Base-by-base conservation (phyloP, 1,139 yeast genomes). In the Magnusiomyces paraingens region DNA sequence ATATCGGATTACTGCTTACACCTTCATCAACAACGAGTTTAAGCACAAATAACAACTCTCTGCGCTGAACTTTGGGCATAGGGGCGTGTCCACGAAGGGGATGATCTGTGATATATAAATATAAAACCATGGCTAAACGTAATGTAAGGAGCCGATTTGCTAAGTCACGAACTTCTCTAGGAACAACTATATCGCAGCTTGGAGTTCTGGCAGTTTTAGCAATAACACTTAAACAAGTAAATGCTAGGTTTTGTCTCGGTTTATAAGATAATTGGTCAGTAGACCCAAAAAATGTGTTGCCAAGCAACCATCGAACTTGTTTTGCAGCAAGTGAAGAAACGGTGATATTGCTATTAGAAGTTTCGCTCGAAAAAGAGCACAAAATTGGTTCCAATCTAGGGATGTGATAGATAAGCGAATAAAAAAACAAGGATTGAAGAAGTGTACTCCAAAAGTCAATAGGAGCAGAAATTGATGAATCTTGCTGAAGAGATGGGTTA, bases 1-100 rank as follows among this genome's bases (percentile, higher is more conserved):
- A 5, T 26, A 26, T 26, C 44, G 32, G 29, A 18, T 12, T 36
- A 21, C 35, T 32, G 51, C 35, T 39, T 20, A 32, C 49, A 6
- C 56, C 32, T 17, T 53, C 52, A 3, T 50, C 57, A 5, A 50
- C 32, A 17, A 63, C 59, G 36, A 58, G 59, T 12, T 59, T 49
- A 11, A 71, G 57, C 15, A 70, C 56, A 41, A 58, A 59, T 4
- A 61, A 59, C 15, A 83, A 62, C 61, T 83, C 89, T 10, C 66
- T 61, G 35, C 75, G 74, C 56, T 82, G 81, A 14, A 82, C 66
- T 38, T 73, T 70, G 0, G 85, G 77, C 44, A 81, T 69, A 1
- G 91, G 90, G 43, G 74, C 74, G 20, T 64, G 67, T 29, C 81
- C 78, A 8, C 81, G 64, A 5, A 83, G 64, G 14, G 73, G 76